These are phyloP conservation scores for Pseudofabraea citricarpa DNA, from an alignment of 2,329 filamentous ascomycete species.

Conservation along the genomic window DNA sequence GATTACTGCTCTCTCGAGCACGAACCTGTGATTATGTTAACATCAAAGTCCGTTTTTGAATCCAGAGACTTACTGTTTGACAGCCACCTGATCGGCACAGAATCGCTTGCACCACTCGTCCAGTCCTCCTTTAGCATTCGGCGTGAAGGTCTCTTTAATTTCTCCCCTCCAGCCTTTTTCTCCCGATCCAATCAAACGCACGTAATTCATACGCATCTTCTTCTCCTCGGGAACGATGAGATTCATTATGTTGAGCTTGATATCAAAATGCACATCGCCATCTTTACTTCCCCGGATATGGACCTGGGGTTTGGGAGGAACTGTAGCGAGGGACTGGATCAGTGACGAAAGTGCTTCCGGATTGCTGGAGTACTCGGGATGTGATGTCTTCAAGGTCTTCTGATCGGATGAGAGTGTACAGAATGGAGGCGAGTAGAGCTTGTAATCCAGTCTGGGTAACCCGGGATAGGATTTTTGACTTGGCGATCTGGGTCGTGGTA, in stretches of 20 bases:
- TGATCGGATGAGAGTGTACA: constrained; percentile 46
- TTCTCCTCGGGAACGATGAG: constrained; percentile 45
- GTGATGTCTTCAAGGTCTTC: constrained; percentile 41
- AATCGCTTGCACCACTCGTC: constrained; percentile 20
- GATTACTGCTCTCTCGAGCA: constrained; percentile 45
- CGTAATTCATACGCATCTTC: constrained; percentile 43
- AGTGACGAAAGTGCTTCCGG: constrained; percentile 40
- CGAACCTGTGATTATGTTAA: constrained; percentile 39
- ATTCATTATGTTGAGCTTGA: constrained; percentile 50
- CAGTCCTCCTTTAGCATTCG: constrained; percentile 10
- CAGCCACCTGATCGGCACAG: constrained; percentile 17
- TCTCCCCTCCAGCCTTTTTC: constrained; percentile 45
- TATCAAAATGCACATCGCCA: constrained; percentile 44
- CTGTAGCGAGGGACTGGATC: constrained; percentile 41
- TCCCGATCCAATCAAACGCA: constrained; percentile 43
- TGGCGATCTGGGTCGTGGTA: constrained; percentile 4
- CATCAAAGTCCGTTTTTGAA: too few species aligned
- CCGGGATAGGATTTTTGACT: constrained; percentile 11
- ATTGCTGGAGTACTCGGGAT: constrained; percentile 43
- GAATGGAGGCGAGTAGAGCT: constrained; percentile 42
- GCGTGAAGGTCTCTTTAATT: constrained; percentile 10
- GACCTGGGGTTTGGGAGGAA: constrained; percentile 51
- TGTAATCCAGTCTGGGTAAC: constrained; percentile 22
- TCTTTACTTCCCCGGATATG: constrained; percentile 40
- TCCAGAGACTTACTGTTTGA: constrained; percentile 17